Percentiles rank a stretch among this genome's conserved stretches.
phyloP scores from a whole-genome alignment of 805 yeast species.

The Pichia phayaonensis region DNA sequence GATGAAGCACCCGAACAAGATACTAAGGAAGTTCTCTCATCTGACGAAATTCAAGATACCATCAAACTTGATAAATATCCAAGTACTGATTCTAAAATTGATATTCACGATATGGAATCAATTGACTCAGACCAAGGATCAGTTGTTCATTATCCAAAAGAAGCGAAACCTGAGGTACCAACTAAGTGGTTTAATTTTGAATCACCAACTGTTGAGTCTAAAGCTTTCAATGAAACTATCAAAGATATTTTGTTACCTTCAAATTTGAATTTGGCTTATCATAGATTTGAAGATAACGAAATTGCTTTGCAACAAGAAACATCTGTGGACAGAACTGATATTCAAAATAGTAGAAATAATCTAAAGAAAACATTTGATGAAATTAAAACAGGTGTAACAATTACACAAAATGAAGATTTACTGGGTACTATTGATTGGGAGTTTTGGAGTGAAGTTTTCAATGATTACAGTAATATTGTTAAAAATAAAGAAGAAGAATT shows the following conservation, averaged over 20 bases:
- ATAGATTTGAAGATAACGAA: conserved; percentile 50
- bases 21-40: background rate
- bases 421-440: conserved; percentile 61
- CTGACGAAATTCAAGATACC: background rate
- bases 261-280: conserved; percentile 52
- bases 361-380: conserved; percentile 39
- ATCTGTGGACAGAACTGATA: conserved; percentile 43
- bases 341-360: conserved; percentile 39
- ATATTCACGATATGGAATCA: conserved; percentile 8
- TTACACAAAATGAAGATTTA: conserved; percentile 26
- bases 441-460: conserved; percentile 79
- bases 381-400: conserved; percentile 40
- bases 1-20: no score
- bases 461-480: conserved; percentile 66
- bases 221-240: conserved; percentile 12
- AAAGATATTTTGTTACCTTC: conserved; percentile 22
- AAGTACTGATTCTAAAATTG: background rate
- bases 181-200: conserved; percentile 25
- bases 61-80: background rate
- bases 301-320: conserved; percentile 44
- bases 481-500: conserved; percentile 52
- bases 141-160: conserved; percentile 13
- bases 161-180: conserved; percentile 4
- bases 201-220: conserved; percentile 12
- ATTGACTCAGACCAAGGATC: conserved; percentile 7